Percentiles rank a stretch among this genome's conserved stretches.
Conservation (phyloP, 805 yeast species). For the Cyberlindnera galapagoensis region DNA sequence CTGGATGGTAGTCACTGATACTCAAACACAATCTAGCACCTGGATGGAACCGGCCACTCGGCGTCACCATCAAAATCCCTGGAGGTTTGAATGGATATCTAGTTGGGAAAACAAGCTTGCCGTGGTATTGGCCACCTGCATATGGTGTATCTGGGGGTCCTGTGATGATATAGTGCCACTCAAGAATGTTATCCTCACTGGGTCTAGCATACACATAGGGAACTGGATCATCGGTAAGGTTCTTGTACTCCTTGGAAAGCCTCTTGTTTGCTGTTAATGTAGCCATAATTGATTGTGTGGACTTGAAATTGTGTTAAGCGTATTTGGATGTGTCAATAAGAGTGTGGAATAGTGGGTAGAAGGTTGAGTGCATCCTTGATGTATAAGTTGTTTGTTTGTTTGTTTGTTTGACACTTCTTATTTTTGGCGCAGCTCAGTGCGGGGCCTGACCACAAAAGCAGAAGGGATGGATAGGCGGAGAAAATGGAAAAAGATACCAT, state of each 20-base stretch:
- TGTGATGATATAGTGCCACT: slow-evolving; percentile 87
- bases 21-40: slow-evolving; percentile 75
- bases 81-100: slow-evolving; percentile 92
- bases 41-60: slow-evolving; percentile 77
- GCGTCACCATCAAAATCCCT: slow-evolving; percentile 78
- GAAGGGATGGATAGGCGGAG: too few species aligned
- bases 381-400: too few species aligned
- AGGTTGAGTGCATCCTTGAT: too few species aligned
- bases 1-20: slow-evolving; percentile 91
- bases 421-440: too few species aligned
- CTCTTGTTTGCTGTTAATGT: slow-evolving; percentile 31
- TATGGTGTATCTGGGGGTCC: slow-evolving; percentile 92
- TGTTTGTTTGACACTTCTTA: too few species aligned
- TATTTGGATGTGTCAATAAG: too few species aligned
- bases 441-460: too few species aligned
- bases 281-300: too few species aligned
- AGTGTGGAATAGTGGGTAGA: too few species aligned
- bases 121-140: slow-evolving; percentile 81
- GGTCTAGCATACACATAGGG: slow-evolving; percentile 83
- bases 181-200: slow-evolving; percentile 73
- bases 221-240: slow-evolving; percentile 69
- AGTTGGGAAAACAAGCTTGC: slow-evolving; percentile 68
- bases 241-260: slow-evolving; percentile 74
- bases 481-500: neutral
- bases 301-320: too few species aligned